Evolutionary conservation across 306 rosid species (phyloP), one percentile per base, ranked within the genome.

Genomic region (Nissolia schottii): DNA sequence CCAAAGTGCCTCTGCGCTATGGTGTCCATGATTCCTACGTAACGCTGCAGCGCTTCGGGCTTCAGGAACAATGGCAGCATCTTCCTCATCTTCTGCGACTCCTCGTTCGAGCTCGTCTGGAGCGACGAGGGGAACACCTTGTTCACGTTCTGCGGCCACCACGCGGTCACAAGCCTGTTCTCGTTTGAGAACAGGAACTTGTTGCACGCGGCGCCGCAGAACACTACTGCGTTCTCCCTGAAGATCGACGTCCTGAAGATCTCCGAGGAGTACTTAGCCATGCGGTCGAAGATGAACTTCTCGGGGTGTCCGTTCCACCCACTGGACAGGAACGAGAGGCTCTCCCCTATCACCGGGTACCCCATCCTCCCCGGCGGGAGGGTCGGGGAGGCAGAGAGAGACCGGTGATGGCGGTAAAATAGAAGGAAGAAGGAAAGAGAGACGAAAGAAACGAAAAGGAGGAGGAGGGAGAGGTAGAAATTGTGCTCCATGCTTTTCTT

Each of bases 251-350:
- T 94, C 50, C 86, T 91, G 83, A 94, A 91, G 1, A 94, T 9
- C 0, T 85, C 66, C 0, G 96, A 78, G 0, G 88, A 78, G 82
- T 50, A 86, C 54, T 69, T 84, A 5, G 31, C 11, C 79, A 89
- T 86, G 4, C 99, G 90, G 67, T 94, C 99, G 61, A 91, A 91
- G 22, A 94, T 88, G 89, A 94, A 94, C 74, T 91, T 94, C 65
- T 94, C 97, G 0, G 99, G 97, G 1, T 88, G 82, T 0, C 99
- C 99, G 19, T 74, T 87, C 92, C 97, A 85, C 28, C 97, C 99
- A 0, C 88, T 35, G 15, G 96, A 80, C 3, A 94, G 37, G 54
- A 91, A 94, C 82, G 86, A 85, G 0, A 87, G 64, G 80, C 74
- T 89, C 87, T 91, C 99, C 0, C 99, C 99, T 15, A 94, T 75